Conservation (phyloP, 805 yeast genomes). For the Candida nonsorbophila region DNA sequence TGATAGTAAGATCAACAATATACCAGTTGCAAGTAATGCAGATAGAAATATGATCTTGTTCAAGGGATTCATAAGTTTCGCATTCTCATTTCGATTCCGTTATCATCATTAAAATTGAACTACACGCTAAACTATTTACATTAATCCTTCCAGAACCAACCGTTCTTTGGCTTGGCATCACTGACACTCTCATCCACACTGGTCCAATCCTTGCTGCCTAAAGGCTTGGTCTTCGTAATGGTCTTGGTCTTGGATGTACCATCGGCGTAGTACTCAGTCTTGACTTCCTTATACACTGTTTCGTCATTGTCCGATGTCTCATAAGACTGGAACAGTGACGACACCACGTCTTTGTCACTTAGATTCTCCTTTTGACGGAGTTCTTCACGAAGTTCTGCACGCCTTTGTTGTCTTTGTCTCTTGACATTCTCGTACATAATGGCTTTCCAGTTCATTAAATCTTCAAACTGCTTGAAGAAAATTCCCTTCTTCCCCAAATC, state of each 20-base stretch:
- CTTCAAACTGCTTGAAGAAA: conserved; percentile 62
- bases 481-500: conserved; percentile 48
- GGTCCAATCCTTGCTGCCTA: conserved; percentile 29
- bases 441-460: conserved; percentile 63
- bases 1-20: conserved; percentile 36
- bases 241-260: conserved; percentile 30
- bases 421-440: conserved; percentile 45
- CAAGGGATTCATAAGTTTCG: conserved; percentile 33
- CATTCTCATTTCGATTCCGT: neutral
- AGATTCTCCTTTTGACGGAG: neutral
- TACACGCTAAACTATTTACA: neutral
- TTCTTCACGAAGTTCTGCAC: conserved; percentile 3
- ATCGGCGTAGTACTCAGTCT: conserved; percentile 29
- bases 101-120: neutral
- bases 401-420: conserved; percentile 21
- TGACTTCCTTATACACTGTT: conserved; percentile 22
- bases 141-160: conserved; percentile 19
- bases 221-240: conserved; percentile 20
- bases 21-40: conserved; percentile 42
- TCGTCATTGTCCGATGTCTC: conserved; percentile 20
- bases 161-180: conserved; percentile 9
- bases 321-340: neutral
- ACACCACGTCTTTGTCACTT: too few species aligned
- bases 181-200: conserved; percentile 21
- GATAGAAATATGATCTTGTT: conserved; percentile 42